These are phyloP conservation scores for Fagopyrum esculentum DNA, from an alignment of 148 eudicot species.

Conservation along the genomic window DNA sequence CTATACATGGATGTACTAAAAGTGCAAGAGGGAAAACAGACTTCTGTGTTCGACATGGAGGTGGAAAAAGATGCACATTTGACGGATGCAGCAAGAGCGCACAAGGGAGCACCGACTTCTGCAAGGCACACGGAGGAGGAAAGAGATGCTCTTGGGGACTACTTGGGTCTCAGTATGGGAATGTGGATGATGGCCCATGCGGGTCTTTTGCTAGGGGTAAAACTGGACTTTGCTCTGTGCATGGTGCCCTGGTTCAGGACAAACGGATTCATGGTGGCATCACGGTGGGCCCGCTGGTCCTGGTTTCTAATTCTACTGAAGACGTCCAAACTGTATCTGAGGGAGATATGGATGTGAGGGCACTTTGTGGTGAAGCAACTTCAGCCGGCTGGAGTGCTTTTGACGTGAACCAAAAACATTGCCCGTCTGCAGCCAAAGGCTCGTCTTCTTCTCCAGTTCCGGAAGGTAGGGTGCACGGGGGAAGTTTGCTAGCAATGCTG, in stretches of 20 bases:
- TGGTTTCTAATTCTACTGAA: constrained; percentile 28
- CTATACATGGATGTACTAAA: constrained; percentile 62
- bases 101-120: constrained; percentile 96
- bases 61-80: constrained; percentile 82
- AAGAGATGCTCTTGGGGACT: constrained; percentile 92
- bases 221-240: constrained; percentile 64
- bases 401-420: constrained; percentile 21
- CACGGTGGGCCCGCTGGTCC: constrained; percentile 57
- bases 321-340: constrained; percentile 24
- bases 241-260: constrained; percentile 82
- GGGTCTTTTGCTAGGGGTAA: constrained; percentile 79
- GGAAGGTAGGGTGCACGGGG: constrained; percentile 95
- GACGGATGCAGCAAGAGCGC: constrained; percentile 91
- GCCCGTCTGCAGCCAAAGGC: constrained; percentile 24
- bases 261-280: constrained; percentile 91
- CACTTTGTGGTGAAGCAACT: constrained; percentile 15
- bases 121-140: constrained; percentile 99
- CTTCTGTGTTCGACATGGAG: constrained; percentile 94
- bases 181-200: constrained; percentile 46
- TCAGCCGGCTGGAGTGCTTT: constrained; percentile 12
- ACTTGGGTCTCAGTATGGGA: constrained; percentile 52
- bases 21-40: constrained; percentile 93
- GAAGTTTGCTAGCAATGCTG: constrained; percentile 68
- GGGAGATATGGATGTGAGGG: constrained; percentile 26
- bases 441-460: constrained; percentile 27